Conservation (phyloP, 495 filamentous ascomycete species). For the Polyplosphaeria fusca region DNA sequence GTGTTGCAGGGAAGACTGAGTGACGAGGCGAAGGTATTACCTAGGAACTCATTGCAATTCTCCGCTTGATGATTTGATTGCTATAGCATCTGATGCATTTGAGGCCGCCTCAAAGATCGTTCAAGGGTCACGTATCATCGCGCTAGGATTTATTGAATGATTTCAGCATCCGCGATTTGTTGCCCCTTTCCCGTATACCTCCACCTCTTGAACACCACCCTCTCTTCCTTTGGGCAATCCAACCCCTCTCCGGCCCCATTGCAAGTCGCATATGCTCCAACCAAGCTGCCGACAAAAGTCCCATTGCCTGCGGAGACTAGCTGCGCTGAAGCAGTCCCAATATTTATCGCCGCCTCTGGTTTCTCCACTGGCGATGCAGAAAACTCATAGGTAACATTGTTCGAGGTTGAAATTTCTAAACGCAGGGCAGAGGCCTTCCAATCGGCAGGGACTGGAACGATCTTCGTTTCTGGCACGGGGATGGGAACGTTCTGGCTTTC, state of each 20-base stretch:
- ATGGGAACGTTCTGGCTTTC: not conserved
- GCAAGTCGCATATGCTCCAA: conserved; percentile 51
- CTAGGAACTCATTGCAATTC: no score
- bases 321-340: not conserved
- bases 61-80: no score
- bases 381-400: conserved; percentile 47
- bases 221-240: not conserved
- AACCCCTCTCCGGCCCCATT: conserved; percentile 47
- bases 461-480: conserved; percentile 28
- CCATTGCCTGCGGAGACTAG: conserved; percentile 41
- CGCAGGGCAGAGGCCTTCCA: conserved; percentile 41
- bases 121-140: no score
- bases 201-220: conserved; percentile 48
- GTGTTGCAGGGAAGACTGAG: no score
- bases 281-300: conserved; percentile 51
- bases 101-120: no score
- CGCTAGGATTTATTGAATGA: not conserved
- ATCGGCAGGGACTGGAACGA: conserved; percentile 42
- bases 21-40: no score
- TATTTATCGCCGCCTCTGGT: not conserved
- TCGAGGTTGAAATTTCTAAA: conserved; percentile 47
- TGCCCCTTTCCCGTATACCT: conserved; percentile 46
- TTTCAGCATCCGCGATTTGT: conserved; percentile 8
- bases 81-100: no score
- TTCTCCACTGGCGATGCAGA: conserved; percentile 41